phyloP scores from a whole-genome alignment of 1,139 yeast genomes.

The Magnusiomyces tetraspermus region DNA sequence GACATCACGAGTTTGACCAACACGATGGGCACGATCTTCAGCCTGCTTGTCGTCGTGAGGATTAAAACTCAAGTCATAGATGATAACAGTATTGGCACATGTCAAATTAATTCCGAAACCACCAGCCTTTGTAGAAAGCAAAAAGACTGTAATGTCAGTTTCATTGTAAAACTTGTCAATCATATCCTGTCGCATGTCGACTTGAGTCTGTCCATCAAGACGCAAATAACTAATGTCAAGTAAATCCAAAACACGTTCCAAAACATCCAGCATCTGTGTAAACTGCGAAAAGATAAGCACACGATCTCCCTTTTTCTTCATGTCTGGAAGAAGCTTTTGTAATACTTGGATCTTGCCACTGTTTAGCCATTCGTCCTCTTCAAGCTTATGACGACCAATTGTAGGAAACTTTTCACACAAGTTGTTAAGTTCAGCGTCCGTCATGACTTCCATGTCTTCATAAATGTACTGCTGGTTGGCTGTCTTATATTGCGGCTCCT shows the following conservation, averaged over 20 bases:
- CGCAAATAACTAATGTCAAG: constrained; percentile 67
- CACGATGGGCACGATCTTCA: constrained; percentile 96
- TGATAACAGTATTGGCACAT: constrained; percentile 86
- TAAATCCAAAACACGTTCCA: constrained; percentile 64
- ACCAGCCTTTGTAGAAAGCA: constrained; percentile 92
- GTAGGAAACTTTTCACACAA: constrained; percentile 71
- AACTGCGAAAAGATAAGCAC: constrained; percentile 80
- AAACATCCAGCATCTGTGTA: constrained; percentile 82
- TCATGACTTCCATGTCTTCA: constrained; percentile 96
- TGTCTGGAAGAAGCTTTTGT: constrained; percentile 47
- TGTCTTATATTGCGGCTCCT: constrained; percentile 64
- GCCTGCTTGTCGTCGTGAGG: constrained; percentile 99
- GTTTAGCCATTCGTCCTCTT: constrained; percentile 49
- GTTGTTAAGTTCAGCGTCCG: constrained; percentile 75
- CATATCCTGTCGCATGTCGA: constrained; percentile 83
- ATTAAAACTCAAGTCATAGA: constrained; percentile 88
- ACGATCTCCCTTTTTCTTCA: constrained; percentile 59
- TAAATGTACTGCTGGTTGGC: constrained; percentile 68
- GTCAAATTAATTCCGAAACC: constrained; percentile 96
- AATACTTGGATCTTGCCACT: constrained; percentile 69
- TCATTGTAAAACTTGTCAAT: constrained; percentile 86
- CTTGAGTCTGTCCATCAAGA: constrained; percentile 88
- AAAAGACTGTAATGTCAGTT: constrained; percentile 69
- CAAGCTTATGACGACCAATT: constrained; percentile 44
- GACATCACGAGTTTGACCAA: constrained; percentile 89